phyloP scores from a whole-genome alignment of 2,329 filamentous ascomycete species.

The Alternaria infectoria region DNA sequence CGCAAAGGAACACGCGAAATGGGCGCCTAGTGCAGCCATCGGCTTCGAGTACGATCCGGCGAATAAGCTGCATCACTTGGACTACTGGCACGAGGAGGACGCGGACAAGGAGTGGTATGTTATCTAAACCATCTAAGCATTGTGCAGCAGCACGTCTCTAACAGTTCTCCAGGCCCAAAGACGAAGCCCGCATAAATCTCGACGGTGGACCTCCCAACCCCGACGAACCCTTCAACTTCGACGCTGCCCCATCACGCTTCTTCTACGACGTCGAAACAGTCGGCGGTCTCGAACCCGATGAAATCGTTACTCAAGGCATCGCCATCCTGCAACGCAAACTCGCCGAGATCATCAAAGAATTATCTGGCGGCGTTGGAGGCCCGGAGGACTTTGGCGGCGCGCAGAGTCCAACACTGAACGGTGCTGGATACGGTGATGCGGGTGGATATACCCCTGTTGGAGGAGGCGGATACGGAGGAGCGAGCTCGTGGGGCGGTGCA shows the following conservation, averaged over 20 bases:
- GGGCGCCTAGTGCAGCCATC: conserved; percentile 89
- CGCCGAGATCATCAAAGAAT: conserved; percentile 73
- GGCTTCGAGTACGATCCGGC: conserved; percentile 98
- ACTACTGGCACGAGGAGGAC: conserved; percentile 94
- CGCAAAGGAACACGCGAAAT: conserved; percentile 98
- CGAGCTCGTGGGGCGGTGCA: conserved; percentile 69
- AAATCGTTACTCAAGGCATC: conserved; percentile 87
- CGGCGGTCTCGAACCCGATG: conserved; percentile 86
- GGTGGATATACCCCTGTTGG: conserved; percentile 66
- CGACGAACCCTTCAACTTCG: conserved; percentile 88
- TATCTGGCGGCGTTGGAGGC: conserved; percentile 63
- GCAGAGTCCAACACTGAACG: conserved; percentile 65
- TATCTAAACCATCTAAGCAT: not conserved
- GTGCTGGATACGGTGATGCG: conserved; percentile 60
- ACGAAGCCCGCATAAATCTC: conserved; percentile 79
- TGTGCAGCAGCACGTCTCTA: not conserved
- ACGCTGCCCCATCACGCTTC: conserved; percentile 82
- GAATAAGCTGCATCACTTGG: conserved; percentile 90
- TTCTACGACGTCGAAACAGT: conserved; percentile 93
- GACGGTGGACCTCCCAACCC: conserved; percentile 76
- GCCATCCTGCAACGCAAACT: conserved; percentile 89
- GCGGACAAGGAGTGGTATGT: conserved; percentile 83
- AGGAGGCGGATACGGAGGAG: conserved; percentile 58
- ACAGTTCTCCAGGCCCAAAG: conserved; percentile 70
- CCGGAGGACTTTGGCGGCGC: conserved; percentile 66